A percentile compares a stretch with the other conserved stretches of the same genome.
Evolutionary conservation across 208 protist species (phyloP).

Genomic region (Trypanosoma mega): DNA sequence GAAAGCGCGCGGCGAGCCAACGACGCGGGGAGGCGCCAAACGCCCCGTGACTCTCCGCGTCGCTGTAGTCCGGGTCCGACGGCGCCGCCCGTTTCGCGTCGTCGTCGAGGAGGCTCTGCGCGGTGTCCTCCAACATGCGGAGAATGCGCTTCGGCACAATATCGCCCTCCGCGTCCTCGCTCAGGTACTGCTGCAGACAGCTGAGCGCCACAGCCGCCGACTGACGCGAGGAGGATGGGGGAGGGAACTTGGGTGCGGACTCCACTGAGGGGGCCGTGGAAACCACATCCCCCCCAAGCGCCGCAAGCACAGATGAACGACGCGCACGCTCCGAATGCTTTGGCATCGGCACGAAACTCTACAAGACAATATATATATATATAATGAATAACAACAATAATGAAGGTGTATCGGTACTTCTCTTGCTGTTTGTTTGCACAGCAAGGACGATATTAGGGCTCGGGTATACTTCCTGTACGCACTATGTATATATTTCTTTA

Average conservation of each 20-base stretch:
- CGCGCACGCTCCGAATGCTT: neutral
- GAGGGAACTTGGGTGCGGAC: neutral
- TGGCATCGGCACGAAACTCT: conserved; percentile 18
- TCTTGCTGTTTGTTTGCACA: too few relatives aligned
- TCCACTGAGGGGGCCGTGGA: neutral
- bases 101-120: conserved; percentile 48
- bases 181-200: conserved; percentile 34
- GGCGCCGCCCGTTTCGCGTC: conserved; percentile 2
- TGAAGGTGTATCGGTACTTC: neutral
- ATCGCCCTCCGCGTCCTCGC: neutral
- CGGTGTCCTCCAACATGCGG: conserved; percentile 51
- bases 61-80: too few relatives aligned
- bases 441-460: too few relatives aligned
- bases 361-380: conserved; percentile 4
- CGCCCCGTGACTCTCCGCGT: neutral
- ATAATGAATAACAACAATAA: conserved; percentile 10
- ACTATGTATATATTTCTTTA: too few relatives aligned
- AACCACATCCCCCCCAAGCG: conserved; percentile 1
- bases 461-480: too few relatives aligned
- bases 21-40: conserved; percentile 9
- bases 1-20: conserved; percentile 55
- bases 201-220: conserved; percentile 44
- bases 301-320: conserved; percentile 12
- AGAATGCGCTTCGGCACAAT: conserved; percentile 28
- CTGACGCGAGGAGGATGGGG: conserved; percentile 29